phyloP scores from a whole-genome alignment of 306 rosid species.

The Cucurbita ficifolia region DNA sequence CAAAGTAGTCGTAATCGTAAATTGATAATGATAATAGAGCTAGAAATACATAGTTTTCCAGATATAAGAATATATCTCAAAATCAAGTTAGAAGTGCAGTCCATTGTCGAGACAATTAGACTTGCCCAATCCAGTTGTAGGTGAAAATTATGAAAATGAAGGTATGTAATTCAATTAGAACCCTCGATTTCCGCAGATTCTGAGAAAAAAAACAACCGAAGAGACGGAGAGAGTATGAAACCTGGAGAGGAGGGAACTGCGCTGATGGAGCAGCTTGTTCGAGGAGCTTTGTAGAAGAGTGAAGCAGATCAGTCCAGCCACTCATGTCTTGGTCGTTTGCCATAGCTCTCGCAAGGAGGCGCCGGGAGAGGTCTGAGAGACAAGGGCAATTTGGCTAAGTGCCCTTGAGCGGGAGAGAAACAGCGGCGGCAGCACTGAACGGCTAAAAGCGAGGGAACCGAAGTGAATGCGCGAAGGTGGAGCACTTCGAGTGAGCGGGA shows the following conservation, averaged over 20 bases:
- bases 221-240: constrained; percentile 2
- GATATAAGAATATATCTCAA: neutral
- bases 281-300: constrained; percentile 92
- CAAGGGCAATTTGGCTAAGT: neutral
- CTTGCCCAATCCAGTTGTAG: neutral
- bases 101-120: neutral
- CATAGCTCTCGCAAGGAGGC: constrained; percentile 22
- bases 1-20: neutral
- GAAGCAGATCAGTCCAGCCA: constrained; percentile 74
- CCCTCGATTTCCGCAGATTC: neutral
- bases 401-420: neutral
- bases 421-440: neutral
- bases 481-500: neutral
- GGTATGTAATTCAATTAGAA: neutral
- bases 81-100: neutral
- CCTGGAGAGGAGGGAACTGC: constrained; percentile 98
- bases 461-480: neutral
- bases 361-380: neutral
- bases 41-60: neutral
- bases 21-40: neutral
- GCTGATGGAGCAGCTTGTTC: constrained; percentile 97
- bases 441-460: neutral
- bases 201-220: constrained; percentile 6
- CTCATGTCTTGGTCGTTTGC: constrained; percentile 55
- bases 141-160: neutral